Evolutionary conservation across 2,329 filamentous ascomycete species (phyloP), one percentile per base, ranked within the genome.

Genomic region (Cryphonectria radicalis): DNA sequence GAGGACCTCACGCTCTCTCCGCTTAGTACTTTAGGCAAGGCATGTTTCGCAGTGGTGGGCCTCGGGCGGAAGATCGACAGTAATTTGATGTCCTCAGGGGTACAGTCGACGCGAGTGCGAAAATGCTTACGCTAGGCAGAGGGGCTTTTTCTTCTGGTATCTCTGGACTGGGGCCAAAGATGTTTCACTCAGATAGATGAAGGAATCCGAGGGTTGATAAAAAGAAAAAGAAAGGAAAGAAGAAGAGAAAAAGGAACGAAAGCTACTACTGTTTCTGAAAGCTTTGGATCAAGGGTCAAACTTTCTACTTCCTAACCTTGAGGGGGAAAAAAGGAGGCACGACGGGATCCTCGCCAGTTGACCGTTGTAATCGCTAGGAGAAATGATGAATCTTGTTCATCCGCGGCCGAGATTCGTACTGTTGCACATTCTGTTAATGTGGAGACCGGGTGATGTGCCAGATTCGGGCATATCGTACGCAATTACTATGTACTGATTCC

Each of bases 41-140:
- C 62, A 42, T 17, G 62, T 64, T 64, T 64, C 62, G 62, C 40
- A 64, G 37, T 43, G 62, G 62, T 64, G 62, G 62, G 62, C 37
- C 60, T n/a, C 46, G 6, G 8, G 62, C 62, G n/a, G 25, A 42
- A 59, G 55, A 59, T 59, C 55, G 55, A 35, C 55, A 32, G 55
- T 17, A 28, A 57, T 57, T 28, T 32, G 10, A 57, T 17, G 53
- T 28, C 14, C 53, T 32, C 53, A 57, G 53, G 53, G 53, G 53
- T 35, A 3, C 25, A 59, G 13, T 59, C 6, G 25, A 59, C 55
- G 25, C 55, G 55, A 59, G 55, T 32, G 55, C 55, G 55, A 59
- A 14, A 13, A 17, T 32, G 55, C 55, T 57, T 28, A 32, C 25
- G 55, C 25, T 59, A 32, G 25, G 13, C 5, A 28, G 53, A 25